Base-by-base conservation (phyloP, 441 rosid genomes). In the Metrosideros polymorpha region DNA sequence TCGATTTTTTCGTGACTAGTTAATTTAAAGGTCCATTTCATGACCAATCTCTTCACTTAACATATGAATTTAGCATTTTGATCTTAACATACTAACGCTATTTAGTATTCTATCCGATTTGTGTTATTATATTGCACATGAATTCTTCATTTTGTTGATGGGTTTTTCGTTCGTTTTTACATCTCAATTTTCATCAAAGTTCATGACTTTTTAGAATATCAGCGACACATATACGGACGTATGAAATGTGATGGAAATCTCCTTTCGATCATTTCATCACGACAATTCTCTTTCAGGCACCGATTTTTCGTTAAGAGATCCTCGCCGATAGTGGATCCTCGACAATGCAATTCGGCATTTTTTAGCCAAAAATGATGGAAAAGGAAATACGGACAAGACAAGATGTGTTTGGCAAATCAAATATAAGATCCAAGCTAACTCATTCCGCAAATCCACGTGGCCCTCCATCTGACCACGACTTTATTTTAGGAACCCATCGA, bases 91-190 rank as follows among this genome's bases (percentile, higher is more conserved):
- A 18, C 76, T 18, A 4, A 61, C 3, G 3, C 9, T 30, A 30
- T 14, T 32, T 9, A 2, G 19, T 2, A 30, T 4, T 0, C 9
- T 1, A 63, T 32, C 13, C 9, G 12, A 32, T 59, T 2, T 5
- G 30, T 14, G 15, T 32, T 15, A 14, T 29, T 29, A 63, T 63
- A 5, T 32, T 1, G 25, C 76, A 18, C 22, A 43, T 5, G 6
- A 49, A 49, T 49, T 49, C 51, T 49, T 3, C 1, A 49, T 12
- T 49, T 49, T 45, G 3, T 5, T 0, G 32, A 0, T 18, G 12
- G 13, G 7, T 4, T 32, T 32, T 30, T 32, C 9, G 13, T 18
- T 63, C 79, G 5, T 22, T 15, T 66, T 22, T 35, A 35, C 14
- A 22, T 66, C 77, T 22, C 22, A 15, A 35, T 66, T 66, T 1